Base-by-base conservation (phyloP, 768 basidiomycete genomes). In the Macrolepiota dolichaula region DNA sequence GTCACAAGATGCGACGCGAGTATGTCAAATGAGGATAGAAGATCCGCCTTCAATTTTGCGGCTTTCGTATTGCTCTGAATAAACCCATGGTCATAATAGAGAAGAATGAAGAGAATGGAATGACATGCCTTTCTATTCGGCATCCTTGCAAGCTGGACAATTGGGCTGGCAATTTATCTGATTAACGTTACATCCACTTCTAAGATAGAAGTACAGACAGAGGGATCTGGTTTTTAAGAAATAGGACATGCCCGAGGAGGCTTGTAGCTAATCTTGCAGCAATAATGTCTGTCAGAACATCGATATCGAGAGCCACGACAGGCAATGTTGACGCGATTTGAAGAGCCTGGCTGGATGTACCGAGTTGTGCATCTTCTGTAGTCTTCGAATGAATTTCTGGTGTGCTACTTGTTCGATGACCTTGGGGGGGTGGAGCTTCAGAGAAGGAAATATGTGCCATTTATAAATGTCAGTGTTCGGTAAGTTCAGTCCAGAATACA, bases 171-270 rank as follows among this genome's bases (percentile, higher is more conserved):
- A 36, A 37, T 40, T n/a, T 13, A 24, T 46, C 38, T 38, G 47
- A 17, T 36, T 12, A 40, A n/a, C 47, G 25, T 54, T 7, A 7
- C 55, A 37, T 24, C 51, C 40, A n/a, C 24, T 15, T 4, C 32
- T 50, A 29, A 46, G 15, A 25, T 44, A 51, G n/a, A 44, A 22
- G 19, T 22, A 81, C 89, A 73, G 67, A 92, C 90, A 92, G 85
- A 1, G 90, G 91, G 0, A 92, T 77, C 66, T 92, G 91, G 63
- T 82, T 87, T 70, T 92, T 93, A 58, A 92, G 74, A 68, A 89
- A 93, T 17, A 92, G 70, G 1, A 91, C 79, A 68, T 92, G 89
- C 0, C 85, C 84, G 0, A 93, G 73, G 27, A 91, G 71, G 61
- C 81, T 83, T 12, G 79, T 76, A 2, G 88, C 84, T 1, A 93